Base-by-base conservation (phyloP, 345 rosid species). In the Lepidium didymum region DNA sequence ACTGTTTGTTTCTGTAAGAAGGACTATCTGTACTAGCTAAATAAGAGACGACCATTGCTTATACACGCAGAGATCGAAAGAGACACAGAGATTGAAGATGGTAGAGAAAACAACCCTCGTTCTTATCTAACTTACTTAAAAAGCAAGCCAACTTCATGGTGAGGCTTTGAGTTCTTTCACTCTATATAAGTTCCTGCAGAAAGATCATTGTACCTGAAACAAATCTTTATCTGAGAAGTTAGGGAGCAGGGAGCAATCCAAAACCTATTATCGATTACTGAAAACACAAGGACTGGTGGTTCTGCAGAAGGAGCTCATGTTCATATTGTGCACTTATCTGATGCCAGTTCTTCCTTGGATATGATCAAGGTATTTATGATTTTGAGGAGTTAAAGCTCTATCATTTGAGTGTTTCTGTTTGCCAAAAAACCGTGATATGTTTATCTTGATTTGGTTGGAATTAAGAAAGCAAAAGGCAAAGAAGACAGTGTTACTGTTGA, bases 221-320 rank as follows among this genome's bases (percentile, higher is more conserved):
- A 2, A 37, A 43, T 62, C 23, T 41, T 46, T 10, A 29, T 41
- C 50, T 42, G 62, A 64, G 38, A 46, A 56, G 76, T 35, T 69
- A 94, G 97, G 96, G 99, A 94, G 81, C 84, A 85, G 81, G 95
- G 86, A 51, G 99, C 97, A 49, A 91, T 91, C 59, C 75, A 67
- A 44, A 88, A 89, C 72, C 84, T 94, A 49, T 64, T 91, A 76
- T 76, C 83, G 29, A 83, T 87, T 50, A 71, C 96, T 35, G 79
- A 74, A 75, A 87, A 82, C 73, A 94, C 97, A 3, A 79, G 87
- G 62, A 68, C 43, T 9, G 95, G 91, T 75, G 92, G 92, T 72
- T 74, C 80, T 56, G 84, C 88, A 62, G 93, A 86, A 77, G 96
- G 99, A 74, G 95, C 96, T 56, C 99, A 91, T 86, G 86, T 94